Evolutionary conservation across 1,284 basidiomycete genomes (phyloP), one percentile per base, ranked within the genome.

Genomic region (Apiotrichum gracile): DNA sequence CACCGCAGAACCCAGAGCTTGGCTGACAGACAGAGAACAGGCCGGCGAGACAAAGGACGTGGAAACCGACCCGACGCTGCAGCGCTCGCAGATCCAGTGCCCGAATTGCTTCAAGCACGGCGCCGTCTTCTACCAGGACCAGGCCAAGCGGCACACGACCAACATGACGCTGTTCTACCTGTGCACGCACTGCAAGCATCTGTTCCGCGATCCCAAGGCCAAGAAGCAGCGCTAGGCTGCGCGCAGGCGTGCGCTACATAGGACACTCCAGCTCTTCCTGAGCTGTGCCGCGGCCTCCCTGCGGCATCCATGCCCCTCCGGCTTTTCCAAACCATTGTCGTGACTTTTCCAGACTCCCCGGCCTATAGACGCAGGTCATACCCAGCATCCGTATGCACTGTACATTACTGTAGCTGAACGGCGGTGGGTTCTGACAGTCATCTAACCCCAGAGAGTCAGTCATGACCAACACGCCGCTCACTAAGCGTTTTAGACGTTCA

Each of bases 101-200:
- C 76, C 77, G 1, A 51, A 63, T 29, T 78, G 77, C 57, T 57
- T 62, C 31, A 61, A 73, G 52, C 57, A 67, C 39, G 72, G 91
- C 67, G 84, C 88, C 45, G 91, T 96, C 16, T 84, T 88, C 71
- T 96, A 87, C 74, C 91, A 94, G 75, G 91, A 94, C 75, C 91
- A 96, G 73, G 93, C 89, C 16, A 91, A 92, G 70, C 84, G 91
- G 49, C 89, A 88, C 65, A 88, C 92, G 66, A 94, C 74, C 37
- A 74, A 74, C 58, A 76, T 76, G 91, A 90, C 89, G 38, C 81
- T 94, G 2, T 96, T 94, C 78, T 94, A 86, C 72, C 88, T 90
- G 43, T 96, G 91, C 70, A 83, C 83, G n/a, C 85, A 85, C 68
- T 96, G 89, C 73, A 85, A 86, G 63, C 77, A 86, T 57, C 81